Evolutionary conservation across 371 early-diverging fungal genomes (phyloP).

Genomic region (Mortierella sp.): DNA sequence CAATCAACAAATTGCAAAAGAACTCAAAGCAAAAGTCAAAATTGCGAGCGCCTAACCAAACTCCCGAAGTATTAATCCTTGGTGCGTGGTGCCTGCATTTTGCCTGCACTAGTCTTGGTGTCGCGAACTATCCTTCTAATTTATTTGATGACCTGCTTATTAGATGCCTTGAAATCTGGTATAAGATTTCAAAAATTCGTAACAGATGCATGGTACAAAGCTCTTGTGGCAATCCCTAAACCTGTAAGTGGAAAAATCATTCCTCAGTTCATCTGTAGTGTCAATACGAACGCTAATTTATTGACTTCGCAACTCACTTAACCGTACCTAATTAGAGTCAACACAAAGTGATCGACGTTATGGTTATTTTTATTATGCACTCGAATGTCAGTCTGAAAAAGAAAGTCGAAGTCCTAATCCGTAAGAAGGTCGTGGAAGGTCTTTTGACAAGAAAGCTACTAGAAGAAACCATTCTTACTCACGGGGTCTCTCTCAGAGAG

Average conservation of each 20-base stretch:
- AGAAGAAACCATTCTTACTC: conserved; percentile 64
- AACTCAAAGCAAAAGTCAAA: conserved; percentile 17
- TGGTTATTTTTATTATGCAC: conserved; percentile 76
- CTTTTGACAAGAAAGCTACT: conserved; percentile 63
- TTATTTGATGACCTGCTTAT: background rate
- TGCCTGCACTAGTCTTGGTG: background rate
- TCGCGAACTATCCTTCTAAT: background rate
- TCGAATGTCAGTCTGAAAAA: conserved; percentile 75
- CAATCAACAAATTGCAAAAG: conserved; percentile 60
- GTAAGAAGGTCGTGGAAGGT: conserved; percentile 69
- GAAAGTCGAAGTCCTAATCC: conserved; percentile 71
- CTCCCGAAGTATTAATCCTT: conserved; percentile 71
- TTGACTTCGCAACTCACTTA: background rate
- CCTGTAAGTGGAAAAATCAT: conserved; percentile 19
- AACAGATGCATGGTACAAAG: conserved; percentile 78
- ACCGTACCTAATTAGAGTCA: conserved; percentile 37
- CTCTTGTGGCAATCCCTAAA: conserved; percentile 56
- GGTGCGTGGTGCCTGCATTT: conserved; percentile 35
- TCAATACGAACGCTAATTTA: background rate
- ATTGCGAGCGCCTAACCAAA: conserved; percentile 35
- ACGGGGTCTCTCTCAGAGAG: conserved; percentile 65
- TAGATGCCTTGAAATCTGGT: conserved; percentile 77
- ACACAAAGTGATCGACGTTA: conserved; percentile 72
- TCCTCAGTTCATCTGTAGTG: background rate
- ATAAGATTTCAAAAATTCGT: conserved; percentile 79